Conservation (phyloP, 2,329 filamentous ascomycete genomes). For the Ciborinia camelliae region DNA sequence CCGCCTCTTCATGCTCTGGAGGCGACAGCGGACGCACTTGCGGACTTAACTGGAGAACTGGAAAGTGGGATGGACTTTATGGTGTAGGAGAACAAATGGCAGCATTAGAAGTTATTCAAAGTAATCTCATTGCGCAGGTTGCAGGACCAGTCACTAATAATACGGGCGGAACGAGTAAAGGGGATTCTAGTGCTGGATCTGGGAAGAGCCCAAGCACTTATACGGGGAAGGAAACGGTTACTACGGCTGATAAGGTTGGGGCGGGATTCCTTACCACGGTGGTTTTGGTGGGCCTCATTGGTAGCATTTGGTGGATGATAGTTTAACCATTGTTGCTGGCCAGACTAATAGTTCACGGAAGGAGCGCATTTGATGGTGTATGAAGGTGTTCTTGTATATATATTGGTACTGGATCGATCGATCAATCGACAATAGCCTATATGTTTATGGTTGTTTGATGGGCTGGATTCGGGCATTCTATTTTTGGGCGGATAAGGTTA, state of each 20-base stretch:
- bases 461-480: background rate
- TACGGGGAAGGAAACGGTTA: constrained; percentile 27
- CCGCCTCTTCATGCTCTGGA: constrained; percentile 57
- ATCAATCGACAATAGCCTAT: background rate
- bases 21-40: constrained; percentile 59
- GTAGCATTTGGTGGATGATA: constrained; percentile 55
- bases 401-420: background rate
- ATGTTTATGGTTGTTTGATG: background rate
- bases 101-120: constrained; percentile 55
- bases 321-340: background rate
- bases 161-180: constrained; percentile 57
- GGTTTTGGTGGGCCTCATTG: constrained; percentile 49
- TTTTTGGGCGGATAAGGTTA: background rate
- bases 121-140: constrained; percentile 52
- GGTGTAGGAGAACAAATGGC: constrained; percentile 65
- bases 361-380: background rate
- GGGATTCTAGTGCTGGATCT: constrained; percentile 35
- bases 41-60: constrained; percentile 57
- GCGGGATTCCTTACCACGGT: constrained; percentile 64
- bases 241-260: constrained; percentile 61
- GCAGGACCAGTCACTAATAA: constrained; percentile 45
- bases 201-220: background rate
- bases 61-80: constrained; percentile 42
- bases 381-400: background rate
- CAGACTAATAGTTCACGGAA: background rate